Base-by-base conservation (phyloP, 805 yeast species). In the Starmerella floris region DNA sequence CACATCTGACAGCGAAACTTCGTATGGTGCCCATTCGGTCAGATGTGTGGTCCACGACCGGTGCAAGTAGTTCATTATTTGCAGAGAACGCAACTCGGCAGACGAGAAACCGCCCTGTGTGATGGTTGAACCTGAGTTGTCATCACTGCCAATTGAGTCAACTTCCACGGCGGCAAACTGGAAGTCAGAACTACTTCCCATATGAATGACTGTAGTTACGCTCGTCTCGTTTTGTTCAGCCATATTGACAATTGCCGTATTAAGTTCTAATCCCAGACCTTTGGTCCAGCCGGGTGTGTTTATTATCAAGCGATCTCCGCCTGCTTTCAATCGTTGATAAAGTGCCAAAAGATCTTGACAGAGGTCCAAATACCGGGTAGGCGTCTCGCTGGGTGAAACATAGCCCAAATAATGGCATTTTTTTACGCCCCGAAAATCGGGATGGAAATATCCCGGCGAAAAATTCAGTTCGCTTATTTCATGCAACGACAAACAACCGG, bases 211-310 rank as follows among this genome's bases (percentile, higher is more conserved):
- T 2, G 21, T 56, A 46, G 72, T 68, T 0, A 78, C 70, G 32
- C 6, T 6, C 8, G 11, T 25, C 11, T 25, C 28, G 16, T 9
- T 6, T 0, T 93, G 83, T 22, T 65, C 60, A 1, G 72, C 58
- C 9, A 58, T 45, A 0, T 52, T 46, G 40, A 51, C 37, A 2
- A 80, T 60, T 23, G 67, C 62, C 15, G 60, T 64, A n/a, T 82
- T 64, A 8, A 85, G 61, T 37, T 75, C 78, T 15, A 77, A 66
- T 0, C 96, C 96, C 48, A 74, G 76, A 0, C 95, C 96, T 59
- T 81, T 82, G 25, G 84, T 72, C 95, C 95, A 85, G 0, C 95
- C 95, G 0, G 95, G 88, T 1, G 87, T 73, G 53, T 85, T 85
- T 3, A 87, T 68, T 1, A 85, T 58, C 3, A 84, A 60, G 13